These are phyloP conservation scores for Penicillium nucicola DNA, from an alignment of 495 filamentous ascomycete genomes.

Conservation along the genomic window DNA sequence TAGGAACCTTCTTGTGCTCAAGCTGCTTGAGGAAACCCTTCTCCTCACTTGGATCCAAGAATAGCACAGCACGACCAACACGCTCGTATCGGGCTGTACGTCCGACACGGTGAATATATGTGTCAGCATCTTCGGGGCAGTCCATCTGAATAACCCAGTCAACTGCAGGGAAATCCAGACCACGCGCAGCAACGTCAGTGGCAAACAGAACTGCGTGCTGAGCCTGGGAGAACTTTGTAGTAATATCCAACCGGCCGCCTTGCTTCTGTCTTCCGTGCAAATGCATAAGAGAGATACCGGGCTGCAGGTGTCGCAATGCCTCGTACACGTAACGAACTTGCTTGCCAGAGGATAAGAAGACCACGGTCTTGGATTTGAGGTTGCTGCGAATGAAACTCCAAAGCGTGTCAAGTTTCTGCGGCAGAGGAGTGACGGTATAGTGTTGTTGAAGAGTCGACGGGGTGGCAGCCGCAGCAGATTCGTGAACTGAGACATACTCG, in stretches of 20 bases:
- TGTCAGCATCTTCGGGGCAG: slow-evolving; percentile 93
- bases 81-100: slow-evolving; percentile 92
- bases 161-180: slow-evolving; percentile 92
- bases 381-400: slow-evolving; percentile 89
- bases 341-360: slow-evolving; percentile 92
- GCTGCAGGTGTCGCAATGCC: slow-evolving; percentile 87
- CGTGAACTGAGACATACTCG: slow-evolving; percentile 93
- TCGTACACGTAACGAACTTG: slow-evolving; percentile 96
- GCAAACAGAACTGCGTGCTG: slow-evolving; percentile 87
- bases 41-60: slow-evolving; percentile 90
- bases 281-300: slow-evolving; percentile 92
- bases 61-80: slow-evolving; percentile 81
- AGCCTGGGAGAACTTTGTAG: slow-evolving; percentile 70
- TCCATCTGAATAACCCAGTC: slow-evolving; percentile 97
- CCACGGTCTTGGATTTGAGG: slow-evolving; percentile 86
- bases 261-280: slow-evolving; percentile 95
- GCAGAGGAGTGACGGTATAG: slow-evolving; percentile 78
- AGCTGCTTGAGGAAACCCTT: slow-evolving; percentile 77
- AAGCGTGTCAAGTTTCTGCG: slow-evolving; percentile 85
- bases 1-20: slow-evolving; percentile 81
- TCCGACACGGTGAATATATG: slow-evolving; percentile 95
- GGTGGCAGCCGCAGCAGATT: slow-evolving; percentile 75
- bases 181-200: slow-evolving; percentile 90
- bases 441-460: slow-evolving; percentile 84
- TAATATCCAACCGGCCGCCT: slow-evolving; percentile 79